Base-by-base conservation (phyloP, 2,329 filamentous ascomycete genomes). In the Nemania sp. region DNA sequence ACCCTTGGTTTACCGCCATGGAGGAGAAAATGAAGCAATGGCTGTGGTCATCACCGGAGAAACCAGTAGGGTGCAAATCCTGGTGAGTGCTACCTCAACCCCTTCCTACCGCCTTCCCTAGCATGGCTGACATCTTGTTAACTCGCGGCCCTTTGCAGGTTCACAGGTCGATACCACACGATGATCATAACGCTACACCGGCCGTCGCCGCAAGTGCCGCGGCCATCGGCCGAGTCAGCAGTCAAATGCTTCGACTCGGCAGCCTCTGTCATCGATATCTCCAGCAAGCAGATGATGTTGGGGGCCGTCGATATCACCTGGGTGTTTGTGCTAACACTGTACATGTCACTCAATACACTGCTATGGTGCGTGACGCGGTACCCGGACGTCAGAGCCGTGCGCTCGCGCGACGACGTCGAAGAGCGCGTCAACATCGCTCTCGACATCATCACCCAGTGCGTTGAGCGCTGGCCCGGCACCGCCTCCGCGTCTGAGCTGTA, bases 401-500 rank as follows among this genome's bases (percentile, higher is more conserved):
- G 96, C 68, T 70, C 80, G 3, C 83, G 86, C 17, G 85, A 91
- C 39, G 87, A 94, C 59, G 87, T 96, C 0, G 86, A 93, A 65
- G 77, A 83, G 22, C 81, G 94, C 61, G 80, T 96, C 37, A 80
- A 86, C 42, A 81, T 86, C 17, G 89, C 90, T 0, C 76, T 97
- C 54, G 87, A 92, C 47, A 88, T 89, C 4, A 87, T 97, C 56
- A 81, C 86, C 53, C 83, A 88, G 52, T 92, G 90, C 52, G 88
- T 89, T 0, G 89, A 93, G 66, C 82, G 92, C 56, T 97, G 94
- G 94, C 94, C 94, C 0, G 94, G 93, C 9, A 91, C 93, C 1
- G 82, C 86, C 33, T 89, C 91, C 14, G 91, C 92, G 3, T 85
- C 90, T 8, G 84, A 94, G 63, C 81, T 97, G 11, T 97, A 97